Base-by-base conservation (phyloP, 1,284 basidiomycete species). In the Trametes sp. region DNA sequence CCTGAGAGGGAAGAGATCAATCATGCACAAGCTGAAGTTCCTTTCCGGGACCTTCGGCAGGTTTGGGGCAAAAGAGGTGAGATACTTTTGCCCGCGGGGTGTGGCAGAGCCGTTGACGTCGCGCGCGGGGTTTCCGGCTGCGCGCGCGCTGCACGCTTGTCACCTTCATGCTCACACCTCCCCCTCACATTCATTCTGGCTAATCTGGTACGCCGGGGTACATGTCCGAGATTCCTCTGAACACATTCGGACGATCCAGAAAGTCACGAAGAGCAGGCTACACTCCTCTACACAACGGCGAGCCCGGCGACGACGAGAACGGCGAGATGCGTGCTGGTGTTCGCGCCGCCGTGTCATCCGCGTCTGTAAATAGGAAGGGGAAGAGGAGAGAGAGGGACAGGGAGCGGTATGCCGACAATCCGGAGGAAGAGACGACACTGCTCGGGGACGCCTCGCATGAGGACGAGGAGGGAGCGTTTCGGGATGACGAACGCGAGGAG, bases 191-290 rank as follows among this genome's bases (percentile, higher is more conserved):
- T 66, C 49, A 57, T 38, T 28, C 52, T 59, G 60, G 36, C 54
- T 60, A 44, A 51, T 62, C 59, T 62, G 56, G 65, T 48, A 24
- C 36, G 16, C 56, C 33, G 49, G 44, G 52, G 58, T 63, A 63
- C 66, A 89, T 88, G 87, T 85, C 88, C 76, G 89, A 90, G 80
- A 91, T 91, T 75, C 87, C 87, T 51, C 78, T 92, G 63, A 85
- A 81, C 70, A 80, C 81, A 69, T 78, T 91, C 72, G 78, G 83
- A 82, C 78, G 81, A 75, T 80, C 67, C 59, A 72, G 80, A 69
- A 82, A 81, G 70, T 71, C 77, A 64, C 26, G 48, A 31, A 79
- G 78, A 74, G 73, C 78, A 65, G 81, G 80, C 62, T 85, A 87
- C 76, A 70, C 77, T 66, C 80, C 78, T 70, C 77, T 87, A 36